These are phyloP conservation scores for Penicillium coprophilum DNA, from an alignment of 495 filamentous ascomycete species.

Conservation along the genomic window DNA sequence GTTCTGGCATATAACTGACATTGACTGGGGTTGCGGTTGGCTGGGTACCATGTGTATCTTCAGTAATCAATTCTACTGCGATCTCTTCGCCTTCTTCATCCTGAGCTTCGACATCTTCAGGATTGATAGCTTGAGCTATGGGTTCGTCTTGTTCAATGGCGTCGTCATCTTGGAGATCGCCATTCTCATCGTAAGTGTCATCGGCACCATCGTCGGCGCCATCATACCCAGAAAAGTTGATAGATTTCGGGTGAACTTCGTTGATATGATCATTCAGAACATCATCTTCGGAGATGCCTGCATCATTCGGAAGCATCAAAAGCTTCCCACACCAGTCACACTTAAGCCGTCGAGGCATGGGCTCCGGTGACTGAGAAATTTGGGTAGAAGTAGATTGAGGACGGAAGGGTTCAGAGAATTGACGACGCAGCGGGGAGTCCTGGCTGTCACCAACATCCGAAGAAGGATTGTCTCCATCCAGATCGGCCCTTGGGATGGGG, in stretches of 20 bases:
- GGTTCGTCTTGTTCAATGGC: conserved; percentile 21
- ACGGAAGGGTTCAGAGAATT: conserved; percentile 46
- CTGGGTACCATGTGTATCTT: conserved; percentile 14
- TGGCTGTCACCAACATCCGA: conserved; percentile 42
- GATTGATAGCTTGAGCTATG: conserved; percentile 1
- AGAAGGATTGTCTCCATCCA: conserved; percentile 42
- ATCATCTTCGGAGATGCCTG: conserved; percentile 29
- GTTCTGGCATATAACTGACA: neutral
- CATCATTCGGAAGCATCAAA: conserved; percentile 30
- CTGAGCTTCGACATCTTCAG: conserved; percentile 17
- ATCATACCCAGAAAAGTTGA: conserved; percentile 27
- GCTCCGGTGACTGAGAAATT: conserved; percentile 39
- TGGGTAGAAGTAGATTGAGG: conserved; percentile 39
- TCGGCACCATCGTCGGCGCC: conserved; percentile 25
- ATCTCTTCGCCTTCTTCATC: conserved; percentile 19
- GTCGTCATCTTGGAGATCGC: conserved; percentile 26
- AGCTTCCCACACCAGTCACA: conserved; percentile 43
- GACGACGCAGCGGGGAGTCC: conserved; percentile 45
- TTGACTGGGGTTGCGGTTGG: conserved; percentile 2
- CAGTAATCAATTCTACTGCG: conserved; percentile 8
- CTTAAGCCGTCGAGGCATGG: conserved; percentile 24
- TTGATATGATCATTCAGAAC: conserved; percentile 36
- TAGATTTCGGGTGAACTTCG: conserved; percentile 35
- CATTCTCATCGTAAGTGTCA: conserved; percentile 21
- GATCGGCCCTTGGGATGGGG: conserved; percentile 37